Conservation (phyloP, 257 asterid species). For the Lycium barbarum region DNA sequence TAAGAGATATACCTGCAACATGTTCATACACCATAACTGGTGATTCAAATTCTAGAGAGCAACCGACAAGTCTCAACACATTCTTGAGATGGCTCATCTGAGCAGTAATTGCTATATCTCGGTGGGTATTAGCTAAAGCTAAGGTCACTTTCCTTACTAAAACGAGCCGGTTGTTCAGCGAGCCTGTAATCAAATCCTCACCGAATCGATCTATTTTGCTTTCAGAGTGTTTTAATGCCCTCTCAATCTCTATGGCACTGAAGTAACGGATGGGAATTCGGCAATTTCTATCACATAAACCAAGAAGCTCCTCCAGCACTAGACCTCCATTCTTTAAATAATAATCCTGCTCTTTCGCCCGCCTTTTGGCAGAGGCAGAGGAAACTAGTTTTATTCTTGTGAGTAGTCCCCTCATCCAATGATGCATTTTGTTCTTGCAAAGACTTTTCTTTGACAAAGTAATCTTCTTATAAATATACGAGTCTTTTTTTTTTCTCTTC, state of each 20-base stretch:
- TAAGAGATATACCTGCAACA: neutral
- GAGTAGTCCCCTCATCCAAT: neutral
- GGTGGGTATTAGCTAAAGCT: too few relatives aligned
- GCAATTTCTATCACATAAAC: constrained; percentile 17
- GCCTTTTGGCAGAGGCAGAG: constrained; percentile 15
- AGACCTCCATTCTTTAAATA: constrained; percentile 17
- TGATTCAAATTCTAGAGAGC: constrained; percentile 12
- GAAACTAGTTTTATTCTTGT: neutral
- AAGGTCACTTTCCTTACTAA: too few relatives aligned
- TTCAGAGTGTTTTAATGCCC: neutral
- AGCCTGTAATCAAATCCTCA: too few relatives aligned
- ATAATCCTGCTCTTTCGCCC: neutral
- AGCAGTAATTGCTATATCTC: too few relatives aligned
- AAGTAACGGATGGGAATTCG: constrained; percentile 29
- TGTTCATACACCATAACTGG: constrained; percentile 29
- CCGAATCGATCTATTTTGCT: neutral
- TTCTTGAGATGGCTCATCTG: constrained; percentile 34
- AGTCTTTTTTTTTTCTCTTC: too few relatives aligned
- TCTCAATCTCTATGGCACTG: neutral
- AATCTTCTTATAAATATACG: too few relatives aligned
- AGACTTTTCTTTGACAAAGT: too few relatives aligned
- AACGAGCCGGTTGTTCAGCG: too few relatives aligned
- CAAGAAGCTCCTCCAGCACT: constrained; percentile 22
- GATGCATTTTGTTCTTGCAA: too few relatives aligned
- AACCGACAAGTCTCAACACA: constrained; percentile 31